Base-by-base conservation (phyloP, 176 grass and related monocot genomes). In the Raddia guianensis region DNA sequence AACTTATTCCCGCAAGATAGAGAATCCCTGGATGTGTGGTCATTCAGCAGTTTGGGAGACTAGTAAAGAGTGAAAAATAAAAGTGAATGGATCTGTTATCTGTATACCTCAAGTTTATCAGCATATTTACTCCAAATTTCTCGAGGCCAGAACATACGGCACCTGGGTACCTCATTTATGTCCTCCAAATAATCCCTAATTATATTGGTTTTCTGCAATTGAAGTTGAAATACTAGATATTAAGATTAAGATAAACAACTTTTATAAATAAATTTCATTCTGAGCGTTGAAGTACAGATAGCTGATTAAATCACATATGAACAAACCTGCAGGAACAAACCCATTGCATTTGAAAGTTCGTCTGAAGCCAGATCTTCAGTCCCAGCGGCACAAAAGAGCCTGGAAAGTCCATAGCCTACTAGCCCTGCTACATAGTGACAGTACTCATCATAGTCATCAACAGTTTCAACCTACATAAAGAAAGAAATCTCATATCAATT, bases 101-200 rank as follows among this genome's bases (percentile, higher is more conserved):
- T 59, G 7, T 64, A 50, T 68, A 98, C 96, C 96, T 98, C 96
- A 82, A 98, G 96, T 80, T 93, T 93, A 77, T 89, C 66, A 12
- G 72, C 90, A 76, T 98, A 98, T 93, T 98, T 98, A 71, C 90
- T 93, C 96, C 96, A 98, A 78, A 88, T 93, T 92, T 98, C 86
- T 18, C 88, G 88, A 79, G 96, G 96, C 96, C 96, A 98, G 84
- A 98, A 98, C 96, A 98, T 98, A 66, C 90, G 96, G 8, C 92
- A 95, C 84, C 62, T 95, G 34, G 96, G 95, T 81, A 93, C 89
- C 82, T 98, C 96, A 68, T 98, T 98, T 87, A 98, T 95, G 56
- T 98, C 96, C 75, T 98, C 96, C 82, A 98, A 89, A 87, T 98
- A 98, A 71, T 98, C 96, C 79, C 96, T 89, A 84, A 98, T 98